These are phyloP conservation scores for Posidonia oceanica DNA, from an alignment of 116 monocot species.

Conservation along the genomic window DNA sequence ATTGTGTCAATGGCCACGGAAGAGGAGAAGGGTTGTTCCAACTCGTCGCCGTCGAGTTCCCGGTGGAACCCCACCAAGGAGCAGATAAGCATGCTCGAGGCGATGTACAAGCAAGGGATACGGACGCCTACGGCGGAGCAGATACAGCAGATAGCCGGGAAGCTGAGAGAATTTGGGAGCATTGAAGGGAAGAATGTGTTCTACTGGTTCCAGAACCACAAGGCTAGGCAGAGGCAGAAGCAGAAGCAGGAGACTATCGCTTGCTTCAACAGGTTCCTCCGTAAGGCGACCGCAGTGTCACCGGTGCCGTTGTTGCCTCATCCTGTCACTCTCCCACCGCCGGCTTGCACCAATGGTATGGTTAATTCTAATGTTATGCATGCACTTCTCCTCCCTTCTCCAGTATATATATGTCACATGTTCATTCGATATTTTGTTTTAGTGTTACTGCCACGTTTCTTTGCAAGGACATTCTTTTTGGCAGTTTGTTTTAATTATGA, in stretches of 20 bases:
- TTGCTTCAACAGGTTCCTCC: constrained; percentile 30
- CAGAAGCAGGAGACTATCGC: constrained; percentile 46
- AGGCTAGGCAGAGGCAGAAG: constrained; percentile 70
- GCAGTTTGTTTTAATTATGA: too few relatives aligned
- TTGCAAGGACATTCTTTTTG: too few relatives aligned
- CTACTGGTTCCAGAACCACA: constrained; percentile 97
- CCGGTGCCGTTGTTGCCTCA: constrained; percentile 7
- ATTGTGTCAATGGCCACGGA: background rate
- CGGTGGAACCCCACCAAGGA: constrained; percentile 86
- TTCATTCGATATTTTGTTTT: too few relatives aligned
- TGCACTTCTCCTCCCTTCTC: background rate
- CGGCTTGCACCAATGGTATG: constrained; percentile 3
- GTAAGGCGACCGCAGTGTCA: constrained; percentile 1
- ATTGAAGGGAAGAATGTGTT: constrained; percentile 95
- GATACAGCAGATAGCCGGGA: constrained; percentile 71
- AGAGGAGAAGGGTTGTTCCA: constrained; percentile 7
- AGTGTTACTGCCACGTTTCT: too few relatives aligned
- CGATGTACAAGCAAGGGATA: constrained; percentile 51
- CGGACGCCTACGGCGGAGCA: constrained; percentile 78
- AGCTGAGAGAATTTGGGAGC: constrained; percentile 44
- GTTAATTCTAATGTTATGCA: background rate
- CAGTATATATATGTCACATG: too few relatives aligned
- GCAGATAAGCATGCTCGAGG: constrained; percentile 66
- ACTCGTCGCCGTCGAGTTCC: constrained; percentile 7
- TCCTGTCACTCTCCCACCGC: background rate